Percentiles rank a stretch among this genome's conserved stretches.
Evolutionary conservation across 2,329 filamentous ascomycete genomes (phyloP).

Genomic region (Ceratocystis huliohia): DNA sequence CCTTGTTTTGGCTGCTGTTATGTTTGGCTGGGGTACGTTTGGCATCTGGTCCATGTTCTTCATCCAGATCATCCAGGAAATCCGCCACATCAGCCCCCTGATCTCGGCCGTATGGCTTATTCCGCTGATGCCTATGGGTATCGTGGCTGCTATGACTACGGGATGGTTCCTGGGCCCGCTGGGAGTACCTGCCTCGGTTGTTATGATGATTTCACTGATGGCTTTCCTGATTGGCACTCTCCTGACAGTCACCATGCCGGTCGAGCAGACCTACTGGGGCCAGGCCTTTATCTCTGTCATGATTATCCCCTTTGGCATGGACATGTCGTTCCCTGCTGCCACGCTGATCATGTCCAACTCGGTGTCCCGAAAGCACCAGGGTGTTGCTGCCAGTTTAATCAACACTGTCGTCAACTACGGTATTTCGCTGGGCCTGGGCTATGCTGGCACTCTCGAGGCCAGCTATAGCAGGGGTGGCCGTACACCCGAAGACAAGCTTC

Average conservation of each 20-base stretch:
- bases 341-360: conserved; percentile 47
- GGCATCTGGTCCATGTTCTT: conserved; percentile 43
- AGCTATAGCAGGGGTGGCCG: conserved; percentile 25
- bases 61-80: conserved; percentile 37
- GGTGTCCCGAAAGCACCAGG: conserved; percentile 35
- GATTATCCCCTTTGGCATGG: conserved; percentile 50
- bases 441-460: conserved; percentile 51
- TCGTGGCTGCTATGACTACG: conserved; percentile 34
- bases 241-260: conserved; percentile 37
- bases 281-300: conserved; percentile 47
- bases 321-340: conserved; percentile 53
- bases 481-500: conserved; percentile 25
- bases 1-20: conserved; percentile 39
- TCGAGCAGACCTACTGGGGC: conserved; percentile 49
- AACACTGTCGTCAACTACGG: conserved; percentile 57
- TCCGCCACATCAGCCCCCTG: conserved; percentile 33
- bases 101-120: conserved; percentile 34
- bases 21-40: conserved; percentile 42
- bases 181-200: conserved; percentile 29
- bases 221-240: conserved; percentile 34
- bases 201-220: conserved; percentile 35
- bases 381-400: conserved; percentile 41
- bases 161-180: conserved; percentile 32
- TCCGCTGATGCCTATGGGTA: conserved; percentile 34
- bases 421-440: conserved; percentile 51